Evolutionary conservation across 2,329 filamentous ascomycete genomes (phyloP).

Genomic region (Phialophora tarda): DNA sequence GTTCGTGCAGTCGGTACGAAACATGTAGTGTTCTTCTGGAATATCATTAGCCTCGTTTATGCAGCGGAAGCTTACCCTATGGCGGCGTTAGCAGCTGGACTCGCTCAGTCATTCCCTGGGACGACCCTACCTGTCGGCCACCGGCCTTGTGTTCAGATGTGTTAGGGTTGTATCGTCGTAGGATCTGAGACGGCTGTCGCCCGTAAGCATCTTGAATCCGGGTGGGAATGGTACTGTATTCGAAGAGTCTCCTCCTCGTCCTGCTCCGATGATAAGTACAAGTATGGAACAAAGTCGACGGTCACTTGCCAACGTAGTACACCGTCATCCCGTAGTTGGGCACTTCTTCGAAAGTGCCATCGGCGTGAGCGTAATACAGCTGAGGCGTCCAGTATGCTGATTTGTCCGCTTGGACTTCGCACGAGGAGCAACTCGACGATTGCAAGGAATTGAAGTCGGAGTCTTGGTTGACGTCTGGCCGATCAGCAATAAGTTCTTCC

Average conservation of each 20-base stretch:
- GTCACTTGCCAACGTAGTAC: slow-evolving; percentile 39
- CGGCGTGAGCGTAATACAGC: slow-evolving; percentile 75
- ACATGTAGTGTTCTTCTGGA: slow-evolving; percentile 75
- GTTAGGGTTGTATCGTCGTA: slow-evolving; percentile 36
- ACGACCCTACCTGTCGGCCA: slow-evolving; percentile 76
- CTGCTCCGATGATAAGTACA: slow-evolving; percentile 42
- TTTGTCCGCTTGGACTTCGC: slow-evolving; percentile 77
- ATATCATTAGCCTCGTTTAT: slow-evolving; percentile 63
- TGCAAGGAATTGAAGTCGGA: slow-evolving; percentile 65
- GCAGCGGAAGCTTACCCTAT: slow-evolving; percentile 83
- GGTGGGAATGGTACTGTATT: slow-evolving; percentile 74
- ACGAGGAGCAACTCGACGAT: slow-evolving; percentile 78
- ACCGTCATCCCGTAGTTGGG: slow-evolving; percentile 57
- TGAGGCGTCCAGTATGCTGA: slow-evolving; percentile 87
- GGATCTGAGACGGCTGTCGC: slow-evolving; percentile 66
- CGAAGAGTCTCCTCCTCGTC: slow-evolving; percentile 50
- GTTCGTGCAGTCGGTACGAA: slow-evolving; percentile 73
- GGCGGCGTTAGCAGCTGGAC: slow-evolving; percentile 11
- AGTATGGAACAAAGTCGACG: slow-evolving; percentile 43
- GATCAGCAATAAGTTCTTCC: slow-evolving; percentile 20
- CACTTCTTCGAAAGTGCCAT: slow-evolving; percentile 53
- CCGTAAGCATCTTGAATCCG: slow-evolving; percentile 82
- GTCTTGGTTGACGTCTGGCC: slow-evolving; percentile 67
- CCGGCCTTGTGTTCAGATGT: slow-evolving; percentile 58
- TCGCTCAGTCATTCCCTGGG: slow-evolving; percentile 61